Percentiles rank a stretch among this genome's conserved stretches.
Conservation (phyloP, 441 rosid genomes). For the Raphanus hybrid region DNA sequence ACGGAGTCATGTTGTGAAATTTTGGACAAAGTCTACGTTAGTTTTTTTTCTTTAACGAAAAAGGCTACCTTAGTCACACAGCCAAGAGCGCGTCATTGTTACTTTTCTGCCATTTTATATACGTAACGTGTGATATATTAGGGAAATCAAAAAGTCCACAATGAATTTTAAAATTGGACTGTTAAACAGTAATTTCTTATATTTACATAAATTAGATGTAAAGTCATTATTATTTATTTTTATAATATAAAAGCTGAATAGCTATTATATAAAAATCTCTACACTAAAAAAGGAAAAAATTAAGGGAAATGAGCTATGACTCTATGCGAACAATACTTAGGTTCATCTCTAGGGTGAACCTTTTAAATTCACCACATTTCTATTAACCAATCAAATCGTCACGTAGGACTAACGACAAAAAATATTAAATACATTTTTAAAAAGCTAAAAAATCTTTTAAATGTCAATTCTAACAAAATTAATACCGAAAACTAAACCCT, state of each 20-base stretch:
- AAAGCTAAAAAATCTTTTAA: too few relatives aligned
- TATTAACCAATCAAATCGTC: too few relatives aligned
- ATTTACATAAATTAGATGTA: neutral
- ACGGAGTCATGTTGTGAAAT: neutral
- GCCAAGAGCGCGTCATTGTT: neutral
- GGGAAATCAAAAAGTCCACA: neutral
- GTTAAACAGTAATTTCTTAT: neutral
- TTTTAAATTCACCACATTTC: too few relatives aligned
- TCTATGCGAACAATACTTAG: neutral
- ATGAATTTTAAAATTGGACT: neutral
- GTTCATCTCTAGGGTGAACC: too few relatives aligned
- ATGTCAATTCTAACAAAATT: too few relatives aligned
- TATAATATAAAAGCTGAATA: neutral
- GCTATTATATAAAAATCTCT: neutral
- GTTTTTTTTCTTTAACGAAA: neutral
- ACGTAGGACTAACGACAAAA: too few relatives aligned
- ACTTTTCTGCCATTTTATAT: neutral
- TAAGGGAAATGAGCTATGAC: neutral
- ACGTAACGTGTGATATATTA: neutral
- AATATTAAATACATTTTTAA: too few relatives aligned
- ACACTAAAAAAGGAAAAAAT: neutral
- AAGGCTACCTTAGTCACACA: conserved; percentile 4
- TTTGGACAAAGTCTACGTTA: conserved; percentile 3
- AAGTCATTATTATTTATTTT: neutral
- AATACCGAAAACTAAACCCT: too few relatives aligned